Conservation (phyloP, 2,329 filamentous ascomycete species). For the Dactylellina sp. region DNA sequence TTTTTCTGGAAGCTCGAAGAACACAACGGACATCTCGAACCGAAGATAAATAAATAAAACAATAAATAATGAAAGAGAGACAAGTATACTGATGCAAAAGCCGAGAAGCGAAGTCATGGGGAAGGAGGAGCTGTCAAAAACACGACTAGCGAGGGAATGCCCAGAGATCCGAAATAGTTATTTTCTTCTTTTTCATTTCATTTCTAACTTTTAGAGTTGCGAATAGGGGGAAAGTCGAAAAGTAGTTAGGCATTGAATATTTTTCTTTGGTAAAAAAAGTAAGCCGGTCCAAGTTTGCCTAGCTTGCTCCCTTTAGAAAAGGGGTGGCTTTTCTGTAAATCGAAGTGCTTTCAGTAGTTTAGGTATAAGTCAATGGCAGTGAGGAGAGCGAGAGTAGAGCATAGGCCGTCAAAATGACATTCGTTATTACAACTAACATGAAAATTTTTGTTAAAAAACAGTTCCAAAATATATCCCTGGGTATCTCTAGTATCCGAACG, state of each 20-base stretch:
- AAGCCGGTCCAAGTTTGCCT: too few species aligned
- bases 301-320: too few species aligned
- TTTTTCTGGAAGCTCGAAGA: conserved; percentile 10
- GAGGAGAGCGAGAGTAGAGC: neutral
- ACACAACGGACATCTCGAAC: conserved; percentile 4
- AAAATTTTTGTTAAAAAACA: conserved; percentile 12
- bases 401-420: conserved; percentile 1
- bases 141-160: conserved; percentile 8
- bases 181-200: too few species aligned
- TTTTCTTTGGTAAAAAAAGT: too few species aligned
- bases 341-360: too few species aligned
- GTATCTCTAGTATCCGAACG: conserved; percentile 55
- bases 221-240: too few species aligned
- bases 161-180: neutral
- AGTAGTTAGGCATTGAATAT: too few species aligned
- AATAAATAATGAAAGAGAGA: conserved; percentile 12
- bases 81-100: neutral
- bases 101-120: neutral
- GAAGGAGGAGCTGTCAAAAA: conserved; percentile 13
- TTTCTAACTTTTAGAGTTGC: too few species aligned
- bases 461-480: conserved; percentile 57
- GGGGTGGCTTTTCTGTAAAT: too few species aligned
- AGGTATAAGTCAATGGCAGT: too few species aligned
- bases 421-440: conserved; percentile 38
- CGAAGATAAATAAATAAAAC: neutral